Evolutionary conservation across 768 basidiomycete species (phyloP), one percentile per base, ranked within the genome.

Genomic region (Termitomyces sp.): DNA sequence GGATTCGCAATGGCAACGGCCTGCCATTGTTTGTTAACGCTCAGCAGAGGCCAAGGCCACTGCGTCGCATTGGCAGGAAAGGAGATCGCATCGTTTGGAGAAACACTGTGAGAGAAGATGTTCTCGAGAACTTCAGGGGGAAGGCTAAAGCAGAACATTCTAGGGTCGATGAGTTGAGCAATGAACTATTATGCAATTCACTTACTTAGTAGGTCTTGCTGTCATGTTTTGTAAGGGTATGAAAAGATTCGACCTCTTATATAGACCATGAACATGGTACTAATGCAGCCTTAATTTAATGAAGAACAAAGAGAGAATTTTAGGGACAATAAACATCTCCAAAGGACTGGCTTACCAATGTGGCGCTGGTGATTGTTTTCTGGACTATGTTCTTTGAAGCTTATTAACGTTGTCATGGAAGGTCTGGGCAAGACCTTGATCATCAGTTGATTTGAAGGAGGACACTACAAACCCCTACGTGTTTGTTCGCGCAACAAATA

Each of bases 21-120:
- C 20, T 52, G 24, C 42, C 49, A 57, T 39, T 57, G 50, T 34
- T 57, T 57, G 31, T 37, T 57, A 51, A 57, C 56, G 8, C 50
- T 51, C 5, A 57, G 44, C 6, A 57, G 22, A 12, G 56, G 56
- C 50, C 49, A 57, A 33, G 56, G 56, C 56, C 56, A 57, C 13
- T 57, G 50, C 13, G 39, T 44, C 28, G 33, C 28, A 22, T 52
- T 49, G 4, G 50, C 29, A 37, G 49, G 56, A 12, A 52, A 57
- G 31, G 20, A 46, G 15, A 52, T 22, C 2, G 39, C 26, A 26
- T 51, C 51, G 37, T 24, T 37, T 28, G 18, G 41, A 5, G 39
- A 31, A 34, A 46, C 26, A 39, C 41, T 22, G 15, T 52, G 49
- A 36, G 56, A 57, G 34, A 57, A 57, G 33, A 57, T 57, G 13